These are phyloP conservation scores for Aureobasidium sp. DNA, from an alignment of 2,329 filamentous ascomycete species.

Conservation along the genomic window DNA sequence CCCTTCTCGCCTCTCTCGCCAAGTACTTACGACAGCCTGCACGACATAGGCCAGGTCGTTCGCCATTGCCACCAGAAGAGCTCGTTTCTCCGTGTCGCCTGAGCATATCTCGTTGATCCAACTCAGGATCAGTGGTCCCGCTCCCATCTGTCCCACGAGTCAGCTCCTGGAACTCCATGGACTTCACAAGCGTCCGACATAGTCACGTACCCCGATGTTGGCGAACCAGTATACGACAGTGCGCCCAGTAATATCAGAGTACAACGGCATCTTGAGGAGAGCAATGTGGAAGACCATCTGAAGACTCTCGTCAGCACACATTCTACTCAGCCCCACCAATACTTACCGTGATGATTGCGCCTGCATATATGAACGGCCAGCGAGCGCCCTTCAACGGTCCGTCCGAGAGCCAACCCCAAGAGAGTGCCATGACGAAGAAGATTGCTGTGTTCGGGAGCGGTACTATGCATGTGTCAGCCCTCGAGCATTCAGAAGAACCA, in stretches of 20 bases:
- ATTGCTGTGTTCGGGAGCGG: not conserved
- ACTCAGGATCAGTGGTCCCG: conserved; percentile 1
- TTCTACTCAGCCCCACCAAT: not conserved
- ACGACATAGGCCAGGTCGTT: conserved; percentile 9
- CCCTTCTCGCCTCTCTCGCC: not conserved
- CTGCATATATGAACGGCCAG: conserved; percentile 6
- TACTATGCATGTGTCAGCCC: not conserved
- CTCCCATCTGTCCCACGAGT: not conserved
- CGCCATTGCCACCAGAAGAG: conserved; percentile 4
- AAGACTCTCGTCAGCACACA: not conserved
- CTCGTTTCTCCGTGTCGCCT: not conserved
- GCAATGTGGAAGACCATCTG: conserved; percentile 3
- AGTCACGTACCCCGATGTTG: not conserved
- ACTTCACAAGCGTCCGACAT: too few species aligned
- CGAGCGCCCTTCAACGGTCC: conserved; percentile 7
- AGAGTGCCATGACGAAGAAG: conserved; percentile 4
- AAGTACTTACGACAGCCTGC: not conserved
- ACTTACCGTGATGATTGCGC: not conserved
- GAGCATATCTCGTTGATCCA: conserved; percentile 7
- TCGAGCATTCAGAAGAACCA: not conserved
- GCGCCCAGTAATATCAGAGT: not conserved
- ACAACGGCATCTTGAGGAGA: conserved; percentile 5
- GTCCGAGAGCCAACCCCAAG: conserved; percentile 2
- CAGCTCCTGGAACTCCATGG: not conserved
- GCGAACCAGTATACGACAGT: conserved; percentile 4